Evolutionary conservation across 805 yeast genomes (phyloP), one percentile per base, ranked within the genome.

Genomic region (Wickerhamomyces mucosus): DNA sequence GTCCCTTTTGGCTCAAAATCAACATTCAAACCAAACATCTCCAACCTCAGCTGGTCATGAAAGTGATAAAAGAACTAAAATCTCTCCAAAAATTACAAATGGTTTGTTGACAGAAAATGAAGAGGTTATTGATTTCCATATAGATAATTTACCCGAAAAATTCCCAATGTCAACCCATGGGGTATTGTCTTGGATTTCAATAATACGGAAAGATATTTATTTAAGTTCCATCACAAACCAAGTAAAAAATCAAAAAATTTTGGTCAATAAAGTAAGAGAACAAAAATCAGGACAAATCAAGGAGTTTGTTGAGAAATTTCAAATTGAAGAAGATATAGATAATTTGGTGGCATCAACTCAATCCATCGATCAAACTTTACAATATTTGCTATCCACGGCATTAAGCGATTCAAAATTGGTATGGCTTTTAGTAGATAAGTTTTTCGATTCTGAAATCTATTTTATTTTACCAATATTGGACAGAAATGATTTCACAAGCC

Each of bases 361-460:
- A n/a, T n/a, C n/a, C n/a, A n/a, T n/a, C n/a, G n/a, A n/a, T n/a
- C n/a, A n/a, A n/a, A n/a, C 24, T 27, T 4, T 33, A 13, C 31
- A 32, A 2, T 12, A 26, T 5, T 13, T 22, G 11, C 22, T 43
- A 6, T 35, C 36, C 12, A 13, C 15, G 1, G 22, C 29, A 11
- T n/a, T 50, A 1, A 31, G 14, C 3, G 48, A 50, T 28, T 17
- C 21, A 5, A 50, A 37, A 22, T 29, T 50, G 10, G 34, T 45
- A 3, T 50, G 55, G 55, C 3, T 41, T 7, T 29, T 48, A 5
- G 30, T 50, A 15, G 55, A 48, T 18, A 34, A 31, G 24, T 50
- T 41, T 27, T 50, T 50, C 23, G 37, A 38, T 6, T 43, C 46
- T 3, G 53, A 46, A 24, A 16, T 45, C 9, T 39, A 35, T 22